A percentile compares a stretch with the other conserved stretches of the same genome.
phyloP scores from a whole-genome alignment of 495 filamentous ascomycete species.

The Penicillium silybi region DNA sequence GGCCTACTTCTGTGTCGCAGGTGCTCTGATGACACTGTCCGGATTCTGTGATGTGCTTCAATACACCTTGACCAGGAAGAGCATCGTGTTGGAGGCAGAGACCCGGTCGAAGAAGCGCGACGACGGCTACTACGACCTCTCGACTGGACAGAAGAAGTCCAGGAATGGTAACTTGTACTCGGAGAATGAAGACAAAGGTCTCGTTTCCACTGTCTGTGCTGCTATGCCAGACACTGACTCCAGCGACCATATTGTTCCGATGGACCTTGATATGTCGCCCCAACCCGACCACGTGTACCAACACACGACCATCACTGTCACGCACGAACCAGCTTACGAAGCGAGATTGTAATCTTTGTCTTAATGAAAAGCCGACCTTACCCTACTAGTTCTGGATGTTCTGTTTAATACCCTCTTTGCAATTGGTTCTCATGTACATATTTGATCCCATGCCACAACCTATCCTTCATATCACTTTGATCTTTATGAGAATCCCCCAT shows the following conservation, averaged over 20 bases:
- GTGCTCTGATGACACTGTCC: slow-evolving; percentile 60
- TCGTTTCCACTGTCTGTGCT: slow-evolving; percentile 12
- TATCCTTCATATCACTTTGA: background rate
- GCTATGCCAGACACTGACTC: slow-evolving; percentile 8
- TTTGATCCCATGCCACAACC: background rate
- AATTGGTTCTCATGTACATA: background rate
- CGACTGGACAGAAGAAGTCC: slow-evolving; percentile 6
- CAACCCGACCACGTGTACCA: slow-evolving; percentile 22
- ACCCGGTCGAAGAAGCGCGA: slow-evolving; percentile 12
- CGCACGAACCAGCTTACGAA: slow-evolving; percentile 17
- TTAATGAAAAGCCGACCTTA: background rate
- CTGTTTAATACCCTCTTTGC: background rate
- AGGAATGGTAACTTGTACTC: slow-evolving; percentile 3
- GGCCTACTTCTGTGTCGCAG: slow-evolving; percentile 59
- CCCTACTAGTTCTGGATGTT: background rate
- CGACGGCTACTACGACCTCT: slow-evolving; percentile 14
- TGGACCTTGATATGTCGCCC: slow-evolving; percentile 15
- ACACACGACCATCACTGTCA: slow-evolving; percentile 30
- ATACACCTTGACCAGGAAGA: slow-evolving; percentile 56
- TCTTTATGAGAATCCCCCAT: background rate
- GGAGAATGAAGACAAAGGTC: slow-evolving; percentile 10
- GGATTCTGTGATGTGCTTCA: slow-evolving; percentile 65
- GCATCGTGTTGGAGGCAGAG: slow-evolving; percentile 27
- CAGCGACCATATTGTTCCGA: slow-evolving; percentile 15
- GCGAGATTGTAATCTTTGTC: background rate